These are phyloP conservation scores for Rhizophlyctis rosea DNA, from an alignment of 192 early-diverging fungal genomes.

Conservation along the genomic window DNA sequence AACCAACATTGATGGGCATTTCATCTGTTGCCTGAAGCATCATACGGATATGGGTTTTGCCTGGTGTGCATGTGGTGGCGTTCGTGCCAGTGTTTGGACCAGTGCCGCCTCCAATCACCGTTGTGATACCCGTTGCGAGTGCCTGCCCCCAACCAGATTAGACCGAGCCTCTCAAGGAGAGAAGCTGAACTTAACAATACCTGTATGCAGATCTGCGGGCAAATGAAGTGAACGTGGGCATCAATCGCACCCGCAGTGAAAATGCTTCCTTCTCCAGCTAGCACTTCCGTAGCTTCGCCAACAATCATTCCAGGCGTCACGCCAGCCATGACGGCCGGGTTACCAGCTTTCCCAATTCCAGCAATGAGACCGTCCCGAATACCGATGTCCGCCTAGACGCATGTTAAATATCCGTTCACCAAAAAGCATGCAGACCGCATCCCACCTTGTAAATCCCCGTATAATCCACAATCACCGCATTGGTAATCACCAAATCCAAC, in stretches of 20 bases:
- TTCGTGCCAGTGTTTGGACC: constrained; percentile 96
- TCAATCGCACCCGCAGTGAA: constrained; percentile 93
- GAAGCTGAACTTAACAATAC: constrained; percentile 37
- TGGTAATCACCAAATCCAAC: constrained; percentile 93
- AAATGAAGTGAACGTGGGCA: constrained; percentile 95
- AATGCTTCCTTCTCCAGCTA: constrained; percentile 88
- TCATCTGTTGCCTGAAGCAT: constrained; percentile 90
- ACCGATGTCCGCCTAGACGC: constrained; percentile 85
- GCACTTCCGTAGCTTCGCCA: constrained; percentile 85
- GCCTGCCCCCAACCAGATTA: constrained; percentile 20
- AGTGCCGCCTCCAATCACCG: constrained; percentile 85
- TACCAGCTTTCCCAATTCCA: constrained; percentile 97
- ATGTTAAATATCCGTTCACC: background rate
- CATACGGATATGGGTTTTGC: constrained; percentile 73
- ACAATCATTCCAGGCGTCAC: constrained; percentile 86
- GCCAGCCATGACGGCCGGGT: constrained; percentile 94
- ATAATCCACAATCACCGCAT: constrained; percentile 88
- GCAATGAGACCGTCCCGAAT: constrained; percentile 79
- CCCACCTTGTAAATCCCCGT: constrained; percentile 89
- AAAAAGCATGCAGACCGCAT: background rate
- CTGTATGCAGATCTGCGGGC: constrained; percentile 84
- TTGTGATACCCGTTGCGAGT: constrained; percentile 65
- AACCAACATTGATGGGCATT: constrained; percentile 88
- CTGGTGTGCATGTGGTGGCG: constrained; percentile 94
- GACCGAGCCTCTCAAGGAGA: too few species aligned